Percentiles rank a stretch among this genome's conserved stretches.
These are phyloP conservation scores for Serendipita vermifera DNA, from an alignment of 768 basidiomycete genomes.

Conservation along the genomic window DNA sequence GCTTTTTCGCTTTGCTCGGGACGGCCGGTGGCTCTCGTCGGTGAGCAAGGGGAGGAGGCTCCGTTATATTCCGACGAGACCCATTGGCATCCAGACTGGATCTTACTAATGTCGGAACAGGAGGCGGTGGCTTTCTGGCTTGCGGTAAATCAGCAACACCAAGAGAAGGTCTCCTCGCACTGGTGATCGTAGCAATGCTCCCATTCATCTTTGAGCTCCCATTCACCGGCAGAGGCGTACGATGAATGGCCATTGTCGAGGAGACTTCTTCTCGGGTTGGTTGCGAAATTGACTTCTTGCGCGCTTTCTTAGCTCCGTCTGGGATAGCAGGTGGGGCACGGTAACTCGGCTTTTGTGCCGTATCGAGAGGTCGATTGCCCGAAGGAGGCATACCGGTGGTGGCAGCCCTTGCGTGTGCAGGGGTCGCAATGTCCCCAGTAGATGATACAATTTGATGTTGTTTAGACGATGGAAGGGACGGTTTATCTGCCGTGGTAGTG, in stretches of 20 bases:
- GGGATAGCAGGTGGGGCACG: no score
- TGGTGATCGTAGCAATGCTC: not conserved
- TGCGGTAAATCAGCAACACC: not conserved
- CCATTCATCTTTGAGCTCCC: not conserved
- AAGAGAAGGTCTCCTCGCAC: slow-evolving; percentile 1
- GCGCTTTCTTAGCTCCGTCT: no score
- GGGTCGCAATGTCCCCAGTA: no score
- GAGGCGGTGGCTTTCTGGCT: slow-evolving; percentile 2
- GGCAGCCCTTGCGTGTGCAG: no score
- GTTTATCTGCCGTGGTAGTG: not conserved
- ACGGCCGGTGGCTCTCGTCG: slow-evolving; percentile 2
- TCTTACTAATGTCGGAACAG: not conserved
- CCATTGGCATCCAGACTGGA: not conserved
- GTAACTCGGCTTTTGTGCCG: no score
- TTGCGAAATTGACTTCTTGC: no score
- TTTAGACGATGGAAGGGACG: no score
- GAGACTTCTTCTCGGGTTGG: not conserved
- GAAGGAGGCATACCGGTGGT: no score
- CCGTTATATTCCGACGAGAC: not conserved
- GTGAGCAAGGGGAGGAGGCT: not conserved
- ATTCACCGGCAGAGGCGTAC: not conserved
- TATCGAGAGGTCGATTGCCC: no score
- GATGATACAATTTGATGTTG: no score
- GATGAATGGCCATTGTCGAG: not conserved
- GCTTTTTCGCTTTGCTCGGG: slow-evolving; percentile 5